These are phyloP conservation scores for Candida orba DNA, from an alignment of 805 yeast species.

Conservation along the genomic window DNA sequence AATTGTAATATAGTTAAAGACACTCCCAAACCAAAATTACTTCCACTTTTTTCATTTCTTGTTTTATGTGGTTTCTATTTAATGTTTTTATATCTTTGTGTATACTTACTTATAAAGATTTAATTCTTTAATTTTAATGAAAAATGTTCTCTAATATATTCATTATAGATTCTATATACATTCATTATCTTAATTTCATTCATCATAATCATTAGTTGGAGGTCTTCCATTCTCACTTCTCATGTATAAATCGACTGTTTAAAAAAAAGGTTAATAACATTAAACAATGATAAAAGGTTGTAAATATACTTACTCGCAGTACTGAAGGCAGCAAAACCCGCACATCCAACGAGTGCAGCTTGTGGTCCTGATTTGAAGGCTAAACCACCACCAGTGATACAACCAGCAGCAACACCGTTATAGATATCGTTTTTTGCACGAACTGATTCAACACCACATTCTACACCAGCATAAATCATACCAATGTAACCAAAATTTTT, in stretches of 20 bases:
- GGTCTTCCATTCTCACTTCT: slow-evolving; percentile 78
- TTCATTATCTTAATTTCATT: slow-evolving; percentile 21
- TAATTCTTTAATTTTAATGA: too few relatives aligned
- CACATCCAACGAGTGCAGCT: slow-evolving; percentile 88
- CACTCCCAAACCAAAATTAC: neutral
- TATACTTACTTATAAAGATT: neutral
- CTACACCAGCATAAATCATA: slow-evolving; percentile 85
- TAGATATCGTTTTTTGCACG: slow-evolving; percentile 89
- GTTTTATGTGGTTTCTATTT: slow-evolving; percentile 1
- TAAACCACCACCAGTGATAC: slow-evolving; percentile 93
- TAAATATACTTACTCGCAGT: slow-evolving; percentile 42
- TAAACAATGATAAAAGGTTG: neutral
- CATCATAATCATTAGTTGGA: slow-evolving; percentile 82
- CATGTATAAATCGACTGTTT: slow-evolving; percentile 66
- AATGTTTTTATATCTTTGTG: neutral
- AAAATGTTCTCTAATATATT: too few relatives aligned
- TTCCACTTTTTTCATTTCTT: neutral
- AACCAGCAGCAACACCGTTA: slow-evolving; percentile 91
- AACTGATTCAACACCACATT: slow-evolving; percentile 76
- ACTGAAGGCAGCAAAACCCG: slow-evolving; percentile 94
- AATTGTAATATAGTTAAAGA: neutral
- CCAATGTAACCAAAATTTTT: slow-evolving; percentile 94
- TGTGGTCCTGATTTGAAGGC: slow-evolving; percentile 92
- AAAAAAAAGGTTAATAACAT: slow-evolving; percentile 8
- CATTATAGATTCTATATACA: neutral